Evolutionary conservation across 1,284 basidiomycete species (phyloP).

Genomic region (Tilletia horrida): DNA sequence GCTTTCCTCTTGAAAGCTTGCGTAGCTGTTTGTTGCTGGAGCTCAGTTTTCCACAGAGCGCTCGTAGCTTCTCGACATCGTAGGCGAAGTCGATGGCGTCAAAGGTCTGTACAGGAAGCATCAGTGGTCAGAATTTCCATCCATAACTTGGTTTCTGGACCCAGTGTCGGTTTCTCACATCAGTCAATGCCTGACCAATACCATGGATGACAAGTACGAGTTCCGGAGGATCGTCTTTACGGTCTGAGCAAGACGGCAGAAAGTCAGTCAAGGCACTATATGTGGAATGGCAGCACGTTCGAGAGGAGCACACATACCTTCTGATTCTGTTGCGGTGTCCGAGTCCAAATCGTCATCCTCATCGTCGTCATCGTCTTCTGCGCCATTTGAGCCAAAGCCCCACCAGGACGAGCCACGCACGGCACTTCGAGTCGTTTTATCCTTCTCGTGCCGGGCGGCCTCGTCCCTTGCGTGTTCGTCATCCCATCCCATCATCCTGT

Average conservation of each 20-base stretch:
- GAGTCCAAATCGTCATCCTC: constrained; percentile 17
- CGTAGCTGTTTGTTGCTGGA: constrained; percentile 17
- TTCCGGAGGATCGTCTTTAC: constrained; percentile 40
- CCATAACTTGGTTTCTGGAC: too few relatives aligned
- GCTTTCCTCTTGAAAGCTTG: constrained; percentile 19
- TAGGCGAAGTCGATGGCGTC: constrained; percentile 30
- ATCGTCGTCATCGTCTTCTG: background rate
- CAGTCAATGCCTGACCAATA: constrained; percentile 15
- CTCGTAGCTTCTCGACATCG: constrained; percentile 25
- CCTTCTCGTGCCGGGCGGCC: constrained; percentile 35
- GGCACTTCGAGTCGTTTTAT: constrained; percentile 38
- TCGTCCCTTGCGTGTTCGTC: constrained; percentile 35
- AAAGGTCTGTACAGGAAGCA: constrained; percentile 18
- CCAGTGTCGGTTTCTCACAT: too few relatives aligned
- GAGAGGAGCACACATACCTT: background rate
- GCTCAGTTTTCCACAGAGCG: constrained; percentile 13
- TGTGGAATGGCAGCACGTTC: background rate
- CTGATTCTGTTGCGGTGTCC: background rate
- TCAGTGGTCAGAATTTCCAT: too few relatives aligned
- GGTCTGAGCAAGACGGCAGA: constrained; percentile 16
- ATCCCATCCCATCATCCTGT: constrained; percentile 34
- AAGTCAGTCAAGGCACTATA: background rate
- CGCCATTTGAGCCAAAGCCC: constrained; percentile 15
- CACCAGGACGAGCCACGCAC: constrained; percentile 16
- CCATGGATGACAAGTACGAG: constrained; percentile 39